Percentiles rank a stretch among this genome's conserved stretches.
Conservation (phyloP, 306 rosid genomes). For the Lathyrus aphaca region DNA sequence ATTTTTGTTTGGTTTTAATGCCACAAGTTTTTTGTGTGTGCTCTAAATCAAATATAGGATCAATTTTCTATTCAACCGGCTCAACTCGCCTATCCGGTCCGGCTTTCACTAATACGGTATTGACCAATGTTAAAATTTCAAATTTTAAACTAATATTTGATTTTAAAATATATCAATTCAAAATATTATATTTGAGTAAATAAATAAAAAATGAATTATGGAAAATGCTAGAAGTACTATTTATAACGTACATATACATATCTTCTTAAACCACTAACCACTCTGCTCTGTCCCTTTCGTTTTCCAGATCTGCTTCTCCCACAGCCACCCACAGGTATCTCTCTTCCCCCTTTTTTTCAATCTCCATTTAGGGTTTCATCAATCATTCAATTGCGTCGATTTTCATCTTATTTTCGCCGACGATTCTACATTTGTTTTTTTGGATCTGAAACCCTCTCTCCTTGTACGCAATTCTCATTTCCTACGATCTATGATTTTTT, state of each 20-base stretch:
- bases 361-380: slow-evolving; percentile 30
- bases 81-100: no score
- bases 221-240: slow-evolving; percentile 12
- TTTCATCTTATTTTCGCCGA: background rate
- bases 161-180: no score
- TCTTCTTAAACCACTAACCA: background rate
- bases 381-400: background rate
- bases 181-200: no score
- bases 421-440: slow-evolving; percentile 4
- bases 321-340: slow-evolving; percentile 41
- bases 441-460: slow-evolving; percentile 9
- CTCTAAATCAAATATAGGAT: no score
- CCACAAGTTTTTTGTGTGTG: no score
- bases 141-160: no score
- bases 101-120: no score
- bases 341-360: background rate
- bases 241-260: slow-evolving; percentile 31
- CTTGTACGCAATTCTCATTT: slow-evolving; percentile 11
- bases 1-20: no score
- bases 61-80: no score
- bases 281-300: slow-evolving; percentile 13
- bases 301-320: slow-evolving; percentile 48
- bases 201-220: background rate
- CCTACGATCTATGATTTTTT: slow-evolving; percentile 22
- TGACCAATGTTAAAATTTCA: no score